These are phyloP conservation scores for Chaetomium fimeti DNA, from an alignment of 495 filamentous ascomycete genomes.

Conservation along the genomic window DNA sequence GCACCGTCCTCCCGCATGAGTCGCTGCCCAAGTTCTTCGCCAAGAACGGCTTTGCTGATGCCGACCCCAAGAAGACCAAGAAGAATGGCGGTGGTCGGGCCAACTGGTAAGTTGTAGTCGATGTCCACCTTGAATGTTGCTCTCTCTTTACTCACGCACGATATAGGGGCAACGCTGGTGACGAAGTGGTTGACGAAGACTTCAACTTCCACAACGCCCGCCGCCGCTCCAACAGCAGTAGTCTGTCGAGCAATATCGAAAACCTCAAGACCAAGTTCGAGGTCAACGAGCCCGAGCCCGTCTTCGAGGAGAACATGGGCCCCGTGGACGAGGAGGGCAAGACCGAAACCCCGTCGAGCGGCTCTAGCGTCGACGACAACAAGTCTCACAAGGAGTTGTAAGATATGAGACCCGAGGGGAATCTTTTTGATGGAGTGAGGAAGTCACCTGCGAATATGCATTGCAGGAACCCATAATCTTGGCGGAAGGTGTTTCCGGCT, in stretches of 20 bases:
- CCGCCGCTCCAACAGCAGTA: slow-evolving; percentile 88
- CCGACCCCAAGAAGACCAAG: slow-evolving; percentile 89
- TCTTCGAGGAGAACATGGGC: slow-evolving; percentile 77
- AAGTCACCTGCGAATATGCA: slow-evolving; percentile 25
- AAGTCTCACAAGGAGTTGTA: slow-evolving; percentile 37
- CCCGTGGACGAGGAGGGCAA: slow-evolving; percentile 53
- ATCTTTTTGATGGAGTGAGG: slow-evolving; percentile 18
- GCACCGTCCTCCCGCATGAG: slow-evolving; percentile 62
- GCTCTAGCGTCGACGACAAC: slow-evolving; percentile 40
- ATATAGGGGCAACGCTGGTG: slow-evolving; percentile 74
- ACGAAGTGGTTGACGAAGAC: slow-evolving; percentile 74
- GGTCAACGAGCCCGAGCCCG: slow-evolving; percentile 74
- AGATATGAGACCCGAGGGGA: background rate
- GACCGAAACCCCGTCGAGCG: slow-evolving; percentile 52
- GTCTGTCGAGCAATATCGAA: slow-evolving; percentile 57
- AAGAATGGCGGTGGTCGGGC: slow-evolving; percentile 91
- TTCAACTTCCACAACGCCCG: slow-evolving; percentile 83
- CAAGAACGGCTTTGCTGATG: slow-evolving; percentile 77
- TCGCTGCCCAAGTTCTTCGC: slow-evolving; percentile 87
- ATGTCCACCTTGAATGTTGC: background rate
- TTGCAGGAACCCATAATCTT: slow-evolving; percentile 34
- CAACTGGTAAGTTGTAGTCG: slow-evolving; percentile 70
- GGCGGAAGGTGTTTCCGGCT: slow-evolving; percentile 32
- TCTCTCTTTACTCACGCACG: background rate
- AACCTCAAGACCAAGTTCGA: slow-evolving; percentile 90